A percentile compares a stretch with the other conserved stretches of the same genome.
Evolutionary conservation across 176 grass and related monocot genomes (phyloP).

Genomic region (Rhipidocladum racemiflorum): DNA sequence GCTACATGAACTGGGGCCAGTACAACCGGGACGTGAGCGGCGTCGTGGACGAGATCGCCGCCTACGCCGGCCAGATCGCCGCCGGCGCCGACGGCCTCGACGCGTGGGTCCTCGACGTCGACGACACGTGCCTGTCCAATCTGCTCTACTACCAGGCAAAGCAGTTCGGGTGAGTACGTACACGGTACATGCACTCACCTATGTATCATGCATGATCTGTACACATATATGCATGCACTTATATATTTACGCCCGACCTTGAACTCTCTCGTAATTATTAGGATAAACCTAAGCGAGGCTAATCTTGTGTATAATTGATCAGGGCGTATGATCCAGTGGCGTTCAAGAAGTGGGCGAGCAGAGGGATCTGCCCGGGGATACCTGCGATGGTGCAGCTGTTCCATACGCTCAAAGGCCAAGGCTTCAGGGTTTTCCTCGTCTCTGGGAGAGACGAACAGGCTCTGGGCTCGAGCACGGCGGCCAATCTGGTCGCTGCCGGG

Average conservation of each 20-base stretch:
- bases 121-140: conserved; percentile 90
- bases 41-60: conserved; percentile 42
- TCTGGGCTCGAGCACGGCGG: conserved; percentile 39
- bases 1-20: conserved; percentile 73
- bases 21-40: conserved; percentile 50
- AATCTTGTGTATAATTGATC: neutral
- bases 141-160: conserved; percentile 58
- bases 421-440: conserved; percentile 64
- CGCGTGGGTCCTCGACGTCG: conserved; percentile 80
- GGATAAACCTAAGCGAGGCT: neutral
- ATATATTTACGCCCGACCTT: too few species aligned
- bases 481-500: conserved; percentile 50
- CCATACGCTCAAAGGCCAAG: conserved; percentile 37
- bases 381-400: conserved; percentile 49
- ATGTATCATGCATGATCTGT: neutral
- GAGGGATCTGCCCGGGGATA: conserved; percentile 56
- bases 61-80: conserved; percentile 27
- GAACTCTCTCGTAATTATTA: too few species aligned
- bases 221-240: too few species aligned
- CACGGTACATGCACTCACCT: neutral
- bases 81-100: conserved; percentile 43
- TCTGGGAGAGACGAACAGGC: conserved; percentile 60
- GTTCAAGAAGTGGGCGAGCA: conserved; percentile 71
- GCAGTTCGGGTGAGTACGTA: conserved; percentile 57
- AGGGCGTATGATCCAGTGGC: conserved; percentile 61